These are phyloP conservation scores for Russula emetica DNA, from an alignment of 768 basidiomycete species.

Conservation along the genomic window DNA sequence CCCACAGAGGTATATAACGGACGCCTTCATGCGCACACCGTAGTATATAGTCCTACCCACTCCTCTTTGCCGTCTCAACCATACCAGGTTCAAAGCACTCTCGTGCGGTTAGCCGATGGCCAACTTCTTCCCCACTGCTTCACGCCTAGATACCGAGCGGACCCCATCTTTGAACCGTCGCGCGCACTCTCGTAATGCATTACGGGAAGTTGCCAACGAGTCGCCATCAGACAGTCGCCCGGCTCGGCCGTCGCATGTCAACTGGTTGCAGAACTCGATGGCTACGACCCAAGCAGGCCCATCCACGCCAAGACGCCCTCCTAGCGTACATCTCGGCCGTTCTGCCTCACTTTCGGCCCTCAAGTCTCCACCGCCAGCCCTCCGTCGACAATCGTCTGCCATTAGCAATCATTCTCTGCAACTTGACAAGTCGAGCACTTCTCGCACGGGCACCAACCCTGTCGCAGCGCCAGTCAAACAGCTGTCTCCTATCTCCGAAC, in stretches of 20 bases:
- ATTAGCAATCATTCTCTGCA: constrained; percentile 45
- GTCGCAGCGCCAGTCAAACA: constrained; percentile 34
- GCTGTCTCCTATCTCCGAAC: constrained; percentile 64
- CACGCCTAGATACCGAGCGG: constrained; percentile 23
- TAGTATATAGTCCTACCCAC: not conserved
- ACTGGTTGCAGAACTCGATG: constrained; percentile 22
- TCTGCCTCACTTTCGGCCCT: constrained; percentile 26
- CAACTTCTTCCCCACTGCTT: constrained; percentile 25
- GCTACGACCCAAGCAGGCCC: constrained; percentile 4
- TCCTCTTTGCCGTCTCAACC: constrained; percentile 8
- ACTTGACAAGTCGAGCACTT: constrained; percentile 31
- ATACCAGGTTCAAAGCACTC: constrained; percentile 2
- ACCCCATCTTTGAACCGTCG: constrained; percentile 16
- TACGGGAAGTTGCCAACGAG: constrained; percentile 12
- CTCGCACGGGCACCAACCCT: constrained; percentile 27
- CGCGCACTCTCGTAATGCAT: constrained; percentile 7
- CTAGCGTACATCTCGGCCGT: constrained; percentile 22
- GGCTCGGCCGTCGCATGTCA: constrained; percentile 25
- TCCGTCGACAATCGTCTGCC: constrained; percentile 30
- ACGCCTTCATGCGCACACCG: constrained; percentile 8
- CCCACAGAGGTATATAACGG: constrained; percentile 16
- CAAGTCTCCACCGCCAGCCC: constrained; percentile 29
- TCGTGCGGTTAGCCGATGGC: constrained; percentile 23
- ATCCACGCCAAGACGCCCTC: constrained; percentile 20
- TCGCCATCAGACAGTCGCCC: constrained; percentile 12